phyloP scores from a whole-genome alignment of 1,284 basidiomycete genomes.

The Rhodotorula sp. region DNA sequence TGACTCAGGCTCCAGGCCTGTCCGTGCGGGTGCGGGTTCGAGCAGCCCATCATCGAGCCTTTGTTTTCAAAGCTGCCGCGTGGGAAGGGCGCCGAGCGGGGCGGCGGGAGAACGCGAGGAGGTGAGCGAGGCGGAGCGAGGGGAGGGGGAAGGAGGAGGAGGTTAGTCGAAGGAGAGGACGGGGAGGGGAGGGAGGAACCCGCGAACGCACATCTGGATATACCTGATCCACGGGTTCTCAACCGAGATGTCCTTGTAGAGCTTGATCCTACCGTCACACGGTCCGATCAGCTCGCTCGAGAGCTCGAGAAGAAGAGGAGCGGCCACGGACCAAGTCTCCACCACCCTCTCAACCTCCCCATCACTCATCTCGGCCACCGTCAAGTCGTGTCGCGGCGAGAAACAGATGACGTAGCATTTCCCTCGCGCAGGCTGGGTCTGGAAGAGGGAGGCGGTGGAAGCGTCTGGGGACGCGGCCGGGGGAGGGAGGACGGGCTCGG shows the following conservation, averaged over 20 bases:
- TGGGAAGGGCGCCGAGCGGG: not conserved
- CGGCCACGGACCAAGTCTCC: conserved; percentile 63
- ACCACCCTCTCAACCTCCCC: conserved; percentile 69
- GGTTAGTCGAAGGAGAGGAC: too few species aligned
- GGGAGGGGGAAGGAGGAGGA: not conserved
- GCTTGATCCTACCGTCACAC: conserved; percentile 51
- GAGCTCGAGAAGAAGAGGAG: conserved; percentile 48
- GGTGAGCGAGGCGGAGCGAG: too few species aligned
- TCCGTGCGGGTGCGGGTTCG: conserved; percentile 92
- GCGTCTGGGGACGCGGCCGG: conserved; percentile 6
- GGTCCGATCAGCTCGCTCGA: not conserved
- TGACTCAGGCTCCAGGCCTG: conserved; percentile 60
- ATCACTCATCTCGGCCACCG: conserved; percentile 68
- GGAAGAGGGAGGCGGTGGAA: conserved; percentile 55
- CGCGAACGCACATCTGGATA: conserved; percentile 72
- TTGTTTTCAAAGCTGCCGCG: conserved; percentile 68
- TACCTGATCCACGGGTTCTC: conserved; percentile 64
- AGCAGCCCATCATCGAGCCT: conserved; percentile 93
- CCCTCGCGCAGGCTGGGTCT: conserved; percentile 71
- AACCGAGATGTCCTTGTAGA: conserved; percentile 49
- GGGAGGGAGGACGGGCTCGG: conserved; percentile 15
- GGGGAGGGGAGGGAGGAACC: not conserved
- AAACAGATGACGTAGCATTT: conserved; percentile 88
- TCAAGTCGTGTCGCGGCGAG: conserved; percentile 86
- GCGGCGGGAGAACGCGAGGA: not conserved